phyloP scores from a whole-genome alignment of 176 grass and related monocot genomes.

The Oryza glaberrima region DNA sequence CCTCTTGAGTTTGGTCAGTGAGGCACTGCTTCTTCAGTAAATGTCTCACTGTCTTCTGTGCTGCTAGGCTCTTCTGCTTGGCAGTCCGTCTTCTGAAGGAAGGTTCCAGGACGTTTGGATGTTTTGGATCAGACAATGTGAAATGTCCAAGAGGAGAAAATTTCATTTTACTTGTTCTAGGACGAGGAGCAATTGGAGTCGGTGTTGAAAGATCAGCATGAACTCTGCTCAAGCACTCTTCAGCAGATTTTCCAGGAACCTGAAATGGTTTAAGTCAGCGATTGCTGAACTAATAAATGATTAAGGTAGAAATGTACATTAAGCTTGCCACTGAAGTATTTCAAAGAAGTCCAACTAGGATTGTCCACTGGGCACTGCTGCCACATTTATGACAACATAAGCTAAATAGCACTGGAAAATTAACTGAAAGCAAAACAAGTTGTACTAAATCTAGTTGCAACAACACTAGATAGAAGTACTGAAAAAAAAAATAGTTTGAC shows the following conservation, averaged over 20 bases:
- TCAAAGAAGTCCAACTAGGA: conserved; percentile 18
- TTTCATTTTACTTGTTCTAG: conserved; percentile 54
- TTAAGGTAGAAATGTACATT: conserved; percentile 2
- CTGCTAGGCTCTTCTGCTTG: conserved; percentile 56
- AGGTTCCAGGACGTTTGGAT: conserved; percentile 42
- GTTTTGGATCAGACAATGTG: conserved; percentile 57
- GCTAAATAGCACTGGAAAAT: conserved; percentile 25
- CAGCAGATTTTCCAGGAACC: conserved; percentile 77
- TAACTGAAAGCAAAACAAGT: not conserved
- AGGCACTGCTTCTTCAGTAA: conserved; percentile 71
- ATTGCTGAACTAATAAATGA: conserved; percentile 21
- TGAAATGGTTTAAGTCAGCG: conserved; percentile 42
- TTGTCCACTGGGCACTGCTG: not conserved
- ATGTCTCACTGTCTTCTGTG: conserved; percentile 74
- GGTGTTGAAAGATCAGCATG: conserved; percentile 71
- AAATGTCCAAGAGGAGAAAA: conserved; percentile 66
- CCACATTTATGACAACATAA: not conserved
- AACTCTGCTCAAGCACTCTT: conserved; percentile 85
- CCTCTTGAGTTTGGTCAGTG: conserved; percentile 58
- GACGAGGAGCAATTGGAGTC: conserved; percentile 59
- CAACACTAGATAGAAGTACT: not conserved
- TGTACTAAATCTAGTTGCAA: conserved; percentile 1
- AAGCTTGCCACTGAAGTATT: conserved; percentile 10
- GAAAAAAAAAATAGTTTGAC: not conserved
- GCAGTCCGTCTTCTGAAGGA: conserved; percentile 41